A percentile compares a stretch with the other conserved stretches of the same genome.
These are phyloP conservation scores for Leccinum uliginosum DNA, from an alignment of 768 basidiomycete species.

Conservation along the genomic window DNA sequence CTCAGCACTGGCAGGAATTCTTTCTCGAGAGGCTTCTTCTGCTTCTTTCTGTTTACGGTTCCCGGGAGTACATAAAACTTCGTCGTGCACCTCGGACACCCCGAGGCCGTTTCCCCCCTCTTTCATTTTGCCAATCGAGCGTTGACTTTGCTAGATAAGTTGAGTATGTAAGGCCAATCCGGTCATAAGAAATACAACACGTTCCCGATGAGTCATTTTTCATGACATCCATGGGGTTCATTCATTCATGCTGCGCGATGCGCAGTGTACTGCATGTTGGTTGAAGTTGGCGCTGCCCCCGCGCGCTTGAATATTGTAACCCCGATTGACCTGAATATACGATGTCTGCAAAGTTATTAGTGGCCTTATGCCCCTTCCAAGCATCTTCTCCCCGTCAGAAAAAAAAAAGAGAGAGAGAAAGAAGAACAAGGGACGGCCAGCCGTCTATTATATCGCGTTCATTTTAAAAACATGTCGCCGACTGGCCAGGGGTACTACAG, in stretches of 20 bases:
- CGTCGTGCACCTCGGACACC: conserved; percentile 4
- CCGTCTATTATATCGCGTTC: background rate
- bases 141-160: background rate
- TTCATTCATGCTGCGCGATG: background rate
- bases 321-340: too few relatives aligned
- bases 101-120: background rate
- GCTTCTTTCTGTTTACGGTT: background rate
- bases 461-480: background rate
- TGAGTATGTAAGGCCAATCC: background rate
- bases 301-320: too few relatives aligned
- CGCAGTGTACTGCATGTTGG: too few relatives aligned
- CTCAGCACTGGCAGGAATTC: too few relatives aligned
- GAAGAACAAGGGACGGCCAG: background rate
- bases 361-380: too few relatives aligned
- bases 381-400: too few relatives aligned
- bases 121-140: background rate
- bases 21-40: background rate
- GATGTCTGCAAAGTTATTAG: background rate
- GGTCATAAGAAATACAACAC: background rate
- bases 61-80: background rate
- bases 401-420: background rate
- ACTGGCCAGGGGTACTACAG: background rate
- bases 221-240: background rate
- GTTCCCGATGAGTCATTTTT: background rate
- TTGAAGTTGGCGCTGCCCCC: too few relatives aligned